A percentile compares a stretch with the other conserved stretches of the same genome.
These are phyloP conservation scores for Plasmodium knowlesi DNA, from an alignment of 169 alveolate species.

Conservation along the genomic window DNA sequence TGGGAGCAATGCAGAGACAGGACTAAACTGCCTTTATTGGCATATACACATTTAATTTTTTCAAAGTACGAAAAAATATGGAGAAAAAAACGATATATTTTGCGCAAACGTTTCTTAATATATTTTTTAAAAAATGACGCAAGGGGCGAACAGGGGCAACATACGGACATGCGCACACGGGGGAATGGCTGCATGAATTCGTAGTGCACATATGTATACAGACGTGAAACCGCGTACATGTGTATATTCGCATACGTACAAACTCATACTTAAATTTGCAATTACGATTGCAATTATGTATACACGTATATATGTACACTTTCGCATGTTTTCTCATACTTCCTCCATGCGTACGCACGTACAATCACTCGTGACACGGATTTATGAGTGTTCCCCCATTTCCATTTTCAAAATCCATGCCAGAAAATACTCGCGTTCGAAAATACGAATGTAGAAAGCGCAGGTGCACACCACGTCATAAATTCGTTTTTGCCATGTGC, in stretches of 20 bases:
- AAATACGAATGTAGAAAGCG: slow-evolving; percentile 1
- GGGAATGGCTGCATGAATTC: not conserved
- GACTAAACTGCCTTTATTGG: not conserved
- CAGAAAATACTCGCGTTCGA: slow-evolving; percentile 8
- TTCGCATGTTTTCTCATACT: not conserved
- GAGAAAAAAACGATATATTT: not conserved
- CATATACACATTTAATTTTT: not conserved
- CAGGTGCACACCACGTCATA: not conserved
- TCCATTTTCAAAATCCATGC: slow-evolving; percentile 8
- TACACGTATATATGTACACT: not conserved
- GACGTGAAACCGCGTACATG: not conserved
- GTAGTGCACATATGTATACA: not conserved
- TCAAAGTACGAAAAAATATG: not conserved
- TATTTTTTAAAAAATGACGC: not conserved
- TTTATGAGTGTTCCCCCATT: not conserved
- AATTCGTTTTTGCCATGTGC: not conserved
- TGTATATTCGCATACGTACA: not conserved
- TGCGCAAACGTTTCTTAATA: not conserved
- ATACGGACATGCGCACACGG: not conserved
- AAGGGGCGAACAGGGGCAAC: not conserved
- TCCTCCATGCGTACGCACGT: not conserved
- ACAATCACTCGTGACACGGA: not conserved
- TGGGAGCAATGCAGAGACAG: not conserved
- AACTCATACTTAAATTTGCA: not conserved
- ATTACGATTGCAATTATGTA: not conserved